These are phyloP conservation scores for Teunomyces barrocoloradensis DNA, from an alignment of 805 yeast species.

Conservation along the genomic window DNA sequence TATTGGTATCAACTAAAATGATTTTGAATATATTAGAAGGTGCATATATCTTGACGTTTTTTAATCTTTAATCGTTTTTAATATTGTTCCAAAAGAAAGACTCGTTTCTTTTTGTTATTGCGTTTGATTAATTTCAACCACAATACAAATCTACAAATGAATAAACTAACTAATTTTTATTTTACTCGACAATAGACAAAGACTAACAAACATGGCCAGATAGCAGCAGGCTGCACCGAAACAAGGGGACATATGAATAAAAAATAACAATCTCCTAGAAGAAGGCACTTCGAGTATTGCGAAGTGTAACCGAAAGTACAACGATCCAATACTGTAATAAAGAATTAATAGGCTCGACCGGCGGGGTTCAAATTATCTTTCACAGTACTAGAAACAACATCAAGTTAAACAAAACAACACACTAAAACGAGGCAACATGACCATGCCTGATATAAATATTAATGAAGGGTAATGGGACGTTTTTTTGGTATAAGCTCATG, in stretches of 20 bases:
- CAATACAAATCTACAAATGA: no score
- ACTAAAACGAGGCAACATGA: not conserved
- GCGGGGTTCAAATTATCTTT: not conserved
- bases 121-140: no score
- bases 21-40: no score
- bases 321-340: not conserved
- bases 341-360: not conserved
- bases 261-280: not conserved
- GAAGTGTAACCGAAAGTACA: not conserved
- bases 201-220: not conserved
- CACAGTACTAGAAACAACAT: not conserved
- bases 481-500: not conserved
- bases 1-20: no score
- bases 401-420: not conserved
- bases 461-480: not conserved
- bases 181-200: not conserved
- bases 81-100: no score
- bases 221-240: conserved; percentile 3
- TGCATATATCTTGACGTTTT: no score
- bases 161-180: not conserved
- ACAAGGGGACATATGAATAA: not conserved
- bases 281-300: not conserved
- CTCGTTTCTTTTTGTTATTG: no score
- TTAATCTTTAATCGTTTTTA: no score
- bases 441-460: conserved; percentile 3